Base-by-base conservation (phyloP, 148 eudicot species). In the Tetragonia tetragonoides region DNA sequence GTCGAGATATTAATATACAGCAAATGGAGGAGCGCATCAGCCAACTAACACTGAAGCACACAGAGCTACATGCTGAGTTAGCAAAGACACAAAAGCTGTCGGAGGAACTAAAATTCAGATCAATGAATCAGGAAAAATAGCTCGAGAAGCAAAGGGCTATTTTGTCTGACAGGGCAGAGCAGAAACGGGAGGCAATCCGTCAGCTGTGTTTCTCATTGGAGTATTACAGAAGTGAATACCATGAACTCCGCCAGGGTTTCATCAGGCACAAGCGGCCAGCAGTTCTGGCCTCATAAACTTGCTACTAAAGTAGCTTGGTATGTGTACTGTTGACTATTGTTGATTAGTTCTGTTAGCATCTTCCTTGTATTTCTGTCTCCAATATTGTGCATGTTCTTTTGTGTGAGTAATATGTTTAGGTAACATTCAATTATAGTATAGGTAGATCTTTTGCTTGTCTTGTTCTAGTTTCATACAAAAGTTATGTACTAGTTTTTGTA, bases 141-240 rank as follows among this genome's bases (percentile, higher is more conserved):
- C 80, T 88, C 77, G 87, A 83, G 49, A 80, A 63, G 80, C 92
- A 90, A 80, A 73, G 78, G 69, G 79, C 6, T 6, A 67, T 79
- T 57, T 78, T 89, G 44, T 82, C 71, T 42, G 97, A 93, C 12
- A 84, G 87, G 56, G 89, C 87, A 41, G 93, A 93, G 70, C 91
- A 89, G 79, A 95, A 95, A 80, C 86, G 91, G 77, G 98, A 93
- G 82, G 99, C 97, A 37, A 95, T 95, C 82, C 61, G 92, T 74
- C 99, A 95, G 85, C 89, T 95, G 57, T 95, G 97, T 74, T 89
- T 90, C 79, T 86, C 97, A 9, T 70, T 95, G 49, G 97, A 95
- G 80, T 84, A 91, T 77, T 95, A 91, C 87, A 91, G 92, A 83
- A 81, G 41, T 75, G 92, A 78, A 44, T 93, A 93, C 75, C 79